A percentile compares a stretch with the other conserved stretches of the same genome.
Conservation (phyloP, 345 rosid genomes). For the Populus tremula region DNA sequence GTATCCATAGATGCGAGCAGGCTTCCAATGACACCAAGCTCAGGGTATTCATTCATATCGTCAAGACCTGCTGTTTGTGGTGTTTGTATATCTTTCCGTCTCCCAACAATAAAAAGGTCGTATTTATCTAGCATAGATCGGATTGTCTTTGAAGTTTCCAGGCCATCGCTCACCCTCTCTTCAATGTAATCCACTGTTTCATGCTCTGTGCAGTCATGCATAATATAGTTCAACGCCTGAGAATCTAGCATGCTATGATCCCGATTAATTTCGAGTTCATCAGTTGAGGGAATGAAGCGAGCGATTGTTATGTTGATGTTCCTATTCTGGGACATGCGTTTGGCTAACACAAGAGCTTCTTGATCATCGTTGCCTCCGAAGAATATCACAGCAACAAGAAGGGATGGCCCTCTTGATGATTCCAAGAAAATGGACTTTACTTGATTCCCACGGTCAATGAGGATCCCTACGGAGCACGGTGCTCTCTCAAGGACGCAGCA, state of each 20-base stretch:
- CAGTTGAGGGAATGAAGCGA: not conserved
- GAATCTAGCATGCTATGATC: constrained; percentile 35
- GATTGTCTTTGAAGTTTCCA: constrained; percentile 30
- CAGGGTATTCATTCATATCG: constrained; percentile 62
- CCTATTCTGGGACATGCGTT: constrained; percentile 40
- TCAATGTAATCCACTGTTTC: constrained; percentile 19
- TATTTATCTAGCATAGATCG: constrained; percentile 26
- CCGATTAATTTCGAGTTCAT: constrained; percentile 6
- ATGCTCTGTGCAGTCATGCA: not conserved
- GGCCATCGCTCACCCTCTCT: constrained; percentile 40
- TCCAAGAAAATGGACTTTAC: not conserved
- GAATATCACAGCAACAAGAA: constrained; percentile 35
- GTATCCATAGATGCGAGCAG: constrained; percentile 47
- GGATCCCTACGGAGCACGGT: constrained; percentile 58
- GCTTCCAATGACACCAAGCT: constrained; percentile 51
- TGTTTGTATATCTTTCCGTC: constrained; percentile 27
- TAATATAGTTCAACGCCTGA: constrained; percentile 37
- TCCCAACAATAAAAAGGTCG: constrained; percentile 54
- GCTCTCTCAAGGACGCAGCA: constrained; percentile 43
- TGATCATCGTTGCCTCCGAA: constrained; percentile 63
- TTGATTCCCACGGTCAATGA: not conserved
- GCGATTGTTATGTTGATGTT: constrained; percentile 15
- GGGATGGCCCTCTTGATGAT: not conserved
- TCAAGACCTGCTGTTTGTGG: constrained; percentile 41
- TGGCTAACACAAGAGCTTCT: constrained; percentile 49